Conservation (phyloP, 176 grass and related monocot genomes). For the Lolium perenne region DNA sequence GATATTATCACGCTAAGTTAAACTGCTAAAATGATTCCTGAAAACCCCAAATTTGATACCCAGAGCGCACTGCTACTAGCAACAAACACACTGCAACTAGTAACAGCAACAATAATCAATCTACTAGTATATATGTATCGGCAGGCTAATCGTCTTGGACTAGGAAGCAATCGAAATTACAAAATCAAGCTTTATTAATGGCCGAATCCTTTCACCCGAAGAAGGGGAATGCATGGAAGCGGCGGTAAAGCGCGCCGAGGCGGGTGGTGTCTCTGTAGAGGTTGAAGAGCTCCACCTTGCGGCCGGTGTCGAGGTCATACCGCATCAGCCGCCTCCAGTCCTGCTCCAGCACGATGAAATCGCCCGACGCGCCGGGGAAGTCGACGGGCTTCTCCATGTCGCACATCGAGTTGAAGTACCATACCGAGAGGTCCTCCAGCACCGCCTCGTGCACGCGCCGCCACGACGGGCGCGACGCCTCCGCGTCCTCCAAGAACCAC, state of each 20-base stretch:
- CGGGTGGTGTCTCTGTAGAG: background rate
- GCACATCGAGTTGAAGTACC: background rate
- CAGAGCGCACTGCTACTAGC: too few species aligned
- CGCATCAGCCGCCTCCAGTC: background rate
- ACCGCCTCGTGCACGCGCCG: constrained; percentile 4
- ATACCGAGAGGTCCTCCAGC: background rate
- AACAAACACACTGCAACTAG: too few species aligned
- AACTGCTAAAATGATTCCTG: too few species aligned
- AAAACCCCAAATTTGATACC: too few species aligned
- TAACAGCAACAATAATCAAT: too few species aligned
- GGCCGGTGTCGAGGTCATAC: constrained; percentile 15
- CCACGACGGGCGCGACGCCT: background rate
- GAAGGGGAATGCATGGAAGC: constrained; percentile 27
- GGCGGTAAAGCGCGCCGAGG: background rate
- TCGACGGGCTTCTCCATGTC: background rate
- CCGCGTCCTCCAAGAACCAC: background rate
- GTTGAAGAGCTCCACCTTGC: background rate
- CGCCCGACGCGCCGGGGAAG: background rate
- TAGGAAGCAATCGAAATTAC: too few species aligned
- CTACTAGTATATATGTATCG: too few species aligned
- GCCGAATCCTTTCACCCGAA: background rate
- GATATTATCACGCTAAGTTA: too few species aligned
- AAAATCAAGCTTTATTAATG: too few species aligned
- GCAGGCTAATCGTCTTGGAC: too few species aligned
- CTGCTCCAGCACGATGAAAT: background rate